These are phyloP conservation scores for Nicotiana obtusifolia DNA, from an alignment of 257 asterid species.

Conservation along the genomic window DNA sequence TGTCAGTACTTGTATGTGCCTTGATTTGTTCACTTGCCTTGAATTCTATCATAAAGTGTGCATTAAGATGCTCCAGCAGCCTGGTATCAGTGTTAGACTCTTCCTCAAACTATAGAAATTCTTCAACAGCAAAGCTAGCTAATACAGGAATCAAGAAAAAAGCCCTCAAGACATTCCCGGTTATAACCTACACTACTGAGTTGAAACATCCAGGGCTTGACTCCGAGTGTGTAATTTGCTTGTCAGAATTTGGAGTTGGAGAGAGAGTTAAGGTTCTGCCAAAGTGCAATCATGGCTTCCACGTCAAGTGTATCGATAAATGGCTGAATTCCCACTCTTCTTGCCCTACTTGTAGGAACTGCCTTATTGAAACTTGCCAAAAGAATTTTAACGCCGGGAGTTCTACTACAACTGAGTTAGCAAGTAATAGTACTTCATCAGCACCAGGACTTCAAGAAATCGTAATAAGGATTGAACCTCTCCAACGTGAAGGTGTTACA, in stretches of 20 bases:
- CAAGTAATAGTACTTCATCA: neutral
- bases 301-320: neutral
- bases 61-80: neutral
- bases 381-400: neutral
- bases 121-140: neutral
- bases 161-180: neutral
- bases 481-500: neutral
- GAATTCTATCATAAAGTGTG: neutral
- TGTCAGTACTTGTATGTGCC: slow-evolving; percentile 3
- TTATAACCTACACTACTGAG: neutral
- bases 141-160: neutral
- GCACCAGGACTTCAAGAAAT: neutral
- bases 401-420: neutral
- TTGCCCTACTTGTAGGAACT: slow-evolving; percentile 4
- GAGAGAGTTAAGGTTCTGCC: neutral
- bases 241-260: neutral
- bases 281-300: neutral
- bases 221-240: neutral
- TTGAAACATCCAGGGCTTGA: neutral
- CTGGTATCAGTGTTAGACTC: neutral
- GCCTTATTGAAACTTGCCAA: neutral
- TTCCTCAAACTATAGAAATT: neutral
- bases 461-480: neutral
- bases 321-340: neutral
- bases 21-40: slow-evolving; percentile 8